Base-by-base conservation (phyloP, 805 yeast genomes). In the Metschnikowia cubensis region DNA sequence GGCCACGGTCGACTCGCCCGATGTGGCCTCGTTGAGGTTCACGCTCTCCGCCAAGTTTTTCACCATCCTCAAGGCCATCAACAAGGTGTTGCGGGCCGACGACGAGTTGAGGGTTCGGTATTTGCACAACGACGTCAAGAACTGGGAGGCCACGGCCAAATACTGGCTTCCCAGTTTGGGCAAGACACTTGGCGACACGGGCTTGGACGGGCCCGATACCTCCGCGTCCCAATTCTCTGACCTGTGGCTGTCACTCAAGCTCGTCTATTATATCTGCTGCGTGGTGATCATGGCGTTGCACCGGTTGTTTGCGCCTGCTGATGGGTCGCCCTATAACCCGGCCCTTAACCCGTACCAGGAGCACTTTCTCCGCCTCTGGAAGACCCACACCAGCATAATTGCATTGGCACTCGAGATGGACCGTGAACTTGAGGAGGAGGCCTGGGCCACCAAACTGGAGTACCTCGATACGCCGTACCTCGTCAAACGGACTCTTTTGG, bases 321-420 rank as follows among this genome's bases (percentile, higher is more conserved):
- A 55, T 4, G 48, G 49, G n/a, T 58, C 59, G 2, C 63, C 62
- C 10, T 67, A 68, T 44, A 77, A 75, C 51, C 59, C 78, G 6
- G 72, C 76, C 18, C 54, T 80, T 45, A 84, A 84, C 58, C 94
- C 94, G 18, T 87, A 83, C 58, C 60, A 82, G 42, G 77, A 78
- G 18, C 71, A 75, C 42, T 77, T 83, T 52, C 66, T 84, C 8
- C 79, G 80, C 42, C 60, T 81, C 5, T 87, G 94, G 92, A 83
- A 84, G 57, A 75, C 79, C 38, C 80, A 82, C 57, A 83, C 90
- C 2, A 76, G 75, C 51, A 73, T 83, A 2, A 74, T 86, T 1
- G 63, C 80, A 8, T 64, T 82, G 6, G 88, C 89, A 0, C 65
- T 86, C 6, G 87, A 83, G 57, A 68, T 71, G 47, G 78, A 73